Evolutionary conservation across 805 yeast genomes (phyloP).

Genomic region (Myxozyma neotropica): DNA sequence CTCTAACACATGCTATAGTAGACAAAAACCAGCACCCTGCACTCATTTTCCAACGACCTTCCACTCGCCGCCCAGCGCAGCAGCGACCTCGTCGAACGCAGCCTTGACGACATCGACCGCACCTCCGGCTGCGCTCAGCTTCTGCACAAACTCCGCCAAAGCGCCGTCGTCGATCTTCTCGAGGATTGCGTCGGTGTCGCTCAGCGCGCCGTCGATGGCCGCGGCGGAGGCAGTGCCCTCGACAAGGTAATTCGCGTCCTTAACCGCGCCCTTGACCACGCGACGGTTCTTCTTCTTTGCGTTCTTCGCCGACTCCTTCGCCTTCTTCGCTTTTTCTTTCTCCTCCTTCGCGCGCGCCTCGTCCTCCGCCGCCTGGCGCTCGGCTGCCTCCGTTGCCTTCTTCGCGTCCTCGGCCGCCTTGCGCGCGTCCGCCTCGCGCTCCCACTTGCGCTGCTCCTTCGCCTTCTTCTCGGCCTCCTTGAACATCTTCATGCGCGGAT

Average conservation of each 20-base stretch:
- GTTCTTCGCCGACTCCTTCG: constrained; percentile 87
- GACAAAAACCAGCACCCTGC: no score
- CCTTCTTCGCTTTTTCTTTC: constrained; percentile 84
- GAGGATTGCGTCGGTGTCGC: constrained; percentile 76
- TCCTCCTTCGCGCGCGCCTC: constrained; percentile 65
- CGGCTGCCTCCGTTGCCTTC: constrained; percentile 84
- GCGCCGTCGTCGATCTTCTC: constrained; percentile 79
- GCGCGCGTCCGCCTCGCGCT: constrained; percentile 95
- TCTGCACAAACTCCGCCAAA: constrained; percentile 72
- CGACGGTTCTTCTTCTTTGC: constrained; percentile 97
- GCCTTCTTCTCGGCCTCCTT: constrained; percentile 93
- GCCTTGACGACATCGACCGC: constrained; percentile 63
- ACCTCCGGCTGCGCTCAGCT: constrained; percentile 54
- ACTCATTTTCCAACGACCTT: constrained; percentile 47
- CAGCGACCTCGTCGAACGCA: constrained; percentile 58
- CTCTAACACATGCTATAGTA: no score
- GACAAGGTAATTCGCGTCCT: constrained; percentile 76
- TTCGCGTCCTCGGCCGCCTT: constrained; percentile 90
- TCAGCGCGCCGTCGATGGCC: constrained; percentile 51
- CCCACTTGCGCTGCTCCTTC: constrained; percentile 95
- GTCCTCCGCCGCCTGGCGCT: constrained; percentile 72
- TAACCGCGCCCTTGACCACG: constrained; percentile 75
- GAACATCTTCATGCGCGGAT: constrained; percentile 92
- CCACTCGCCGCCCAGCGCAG: constrained; percentile 56
- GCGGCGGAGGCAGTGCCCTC: constrained; percentile 64